phyloP scores from a whole-genome alignment of 306 rosid genomes.

The Quillaja saponaria region DNA sequence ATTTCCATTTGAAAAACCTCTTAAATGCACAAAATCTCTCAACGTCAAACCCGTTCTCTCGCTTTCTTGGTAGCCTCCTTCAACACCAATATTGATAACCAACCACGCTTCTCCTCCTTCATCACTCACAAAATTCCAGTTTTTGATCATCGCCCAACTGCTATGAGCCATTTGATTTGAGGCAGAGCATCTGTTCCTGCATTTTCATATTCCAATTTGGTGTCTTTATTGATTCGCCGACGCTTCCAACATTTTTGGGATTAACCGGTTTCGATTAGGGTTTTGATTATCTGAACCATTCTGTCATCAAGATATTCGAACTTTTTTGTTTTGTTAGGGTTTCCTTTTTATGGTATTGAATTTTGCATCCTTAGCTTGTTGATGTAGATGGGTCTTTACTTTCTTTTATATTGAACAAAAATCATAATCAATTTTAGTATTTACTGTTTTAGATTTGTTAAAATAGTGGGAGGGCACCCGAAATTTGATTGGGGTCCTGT shows the following conservation, averaged over 20 bases:
- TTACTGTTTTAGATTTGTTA: conserved; percentile 15
- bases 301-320: conserved; percentile 13
- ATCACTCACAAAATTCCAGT: conserved; percentile 41
- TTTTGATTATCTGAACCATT: conserved; percentile 41
- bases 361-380: conserved; percentile 27
- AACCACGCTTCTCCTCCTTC: conserved; percentile 38
- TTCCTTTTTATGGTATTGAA: conserved; percentile 40
- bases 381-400: conserved; percentile 17
- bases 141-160: conserved; percentile 55
- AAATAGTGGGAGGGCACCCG: conserved; percentile 26
- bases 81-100: conserved; percentile 35
- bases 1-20: conserved; percentile 28
- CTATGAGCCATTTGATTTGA: conserved; percentile 27
- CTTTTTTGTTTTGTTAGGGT: conserved; percentile 10
- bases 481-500: conserved; percentile 36
- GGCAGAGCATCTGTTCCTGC: conserved; percentile 35
- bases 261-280: conserved; percentile 50
- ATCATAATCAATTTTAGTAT: background rate
- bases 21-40: conserved; percentile 39
- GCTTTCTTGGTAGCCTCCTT: conserved; percentile 35
- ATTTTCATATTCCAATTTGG: conserved; percentile 31
- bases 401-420: background rate
- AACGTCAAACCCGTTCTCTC: conserved; percentile 45
- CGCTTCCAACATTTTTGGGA: conserved; percentile 50
- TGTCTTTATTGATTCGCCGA: conserved; percentile 47